Evolutionary conservation across 2,329 filamentous ascomycete species (phyloP).

Genomic region (Penicillium sp.): DNA sequence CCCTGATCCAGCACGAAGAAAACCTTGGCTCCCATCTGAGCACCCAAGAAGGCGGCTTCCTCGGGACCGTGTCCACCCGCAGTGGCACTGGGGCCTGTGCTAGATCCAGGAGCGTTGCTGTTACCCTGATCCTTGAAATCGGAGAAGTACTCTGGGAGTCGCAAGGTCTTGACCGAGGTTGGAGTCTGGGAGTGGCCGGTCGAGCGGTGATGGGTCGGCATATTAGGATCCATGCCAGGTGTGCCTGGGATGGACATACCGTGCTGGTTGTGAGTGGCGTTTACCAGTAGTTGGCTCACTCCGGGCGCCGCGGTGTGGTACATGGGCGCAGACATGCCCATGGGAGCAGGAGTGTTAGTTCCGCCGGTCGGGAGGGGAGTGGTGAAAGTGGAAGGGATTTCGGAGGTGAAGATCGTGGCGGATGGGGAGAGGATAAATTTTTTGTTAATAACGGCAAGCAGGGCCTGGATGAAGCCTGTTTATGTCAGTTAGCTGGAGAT

Average conservation of each 20-base stretch:
- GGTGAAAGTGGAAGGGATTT: constrained; percentile 89
- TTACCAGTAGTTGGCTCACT: constrained; percentile 88
- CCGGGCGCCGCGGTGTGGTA: constrained; percentile 59
- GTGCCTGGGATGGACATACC: constrained; percentile 37
- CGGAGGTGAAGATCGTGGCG: constrained; percentile 94
- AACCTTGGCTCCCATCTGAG: constrained; percentile 79
- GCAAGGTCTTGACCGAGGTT: constrained; percentile 75
- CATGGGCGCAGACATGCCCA: constrained; percentile 48
- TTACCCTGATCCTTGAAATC: constrained; percentile 78
- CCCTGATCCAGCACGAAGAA: constrained; percentile 69
- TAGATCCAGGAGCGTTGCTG: constrained; percentile 34
- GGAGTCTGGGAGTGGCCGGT: constrained; percentile 72
- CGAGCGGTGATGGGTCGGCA: constrained; percentile 52
- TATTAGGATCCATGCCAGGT: constrained; percentile 33
- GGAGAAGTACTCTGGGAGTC: constrained; percentile 78
- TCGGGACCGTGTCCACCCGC: constrained; percentile 57
- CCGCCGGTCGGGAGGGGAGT: constrained; percentile 88
- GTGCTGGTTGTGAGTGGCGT: constrained; percentile 65
- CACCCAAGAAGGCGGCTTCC: constrained; percentile 82
- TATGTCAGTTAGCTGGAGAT: constrained; percentile 43
- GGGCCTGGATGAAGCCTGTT: constrained; percentile 80
- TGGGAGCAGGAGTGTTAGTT: constrained; percentile 72
- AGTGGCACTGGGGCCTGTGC: constrained; percentile 44
- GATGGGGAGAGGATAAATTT: constrained; percentile 91
- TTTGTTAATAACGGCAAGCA: constrained; percentile 73